phyloP scores from a whole-genome alignment of 306 rosid species.

The Prunus armeniaca region DNA sequence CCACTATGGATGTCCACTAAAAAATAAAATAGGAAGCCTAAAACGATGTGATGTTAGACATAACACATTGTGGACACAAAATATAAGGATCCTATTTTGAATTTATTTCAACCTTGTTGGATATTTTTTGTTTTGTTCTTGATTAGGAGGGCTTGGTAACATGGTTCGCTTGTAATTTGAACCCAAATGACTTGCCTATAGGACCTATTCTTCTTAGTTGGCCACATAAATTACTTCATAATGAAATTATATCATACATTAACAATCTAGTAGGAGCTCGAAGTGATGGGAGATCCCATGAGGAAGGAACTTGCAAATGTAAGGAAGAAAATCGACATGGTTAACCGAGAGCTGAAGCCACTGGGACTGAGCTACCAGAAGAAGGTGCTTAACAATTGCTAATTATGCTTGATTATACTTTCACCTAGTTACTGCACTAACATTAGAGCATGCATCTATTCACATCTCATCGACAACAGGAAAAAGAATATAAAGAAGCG shows the following conservation, averaged over 20 bases:
- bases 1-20: too few species aligned
- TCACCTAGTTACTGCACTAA: neutral
- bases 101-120: too few species aligned
- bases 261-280: constrained; percentile 62
- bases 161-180: too few species aligned
- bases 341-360: constrained; percentile 70
- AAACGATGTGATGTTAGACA: too few species aligned
- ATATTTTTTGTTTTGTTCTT: too few species aligned
- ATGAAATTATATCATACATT: neutral
- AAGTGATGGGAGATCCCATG: constrained; percentile 79
- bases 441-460: neutral
- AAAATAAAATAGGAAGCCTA: too few species aligned
- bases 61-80: too few species aligned
- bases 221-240: neutral
- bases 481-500: constrained; percentile 78
- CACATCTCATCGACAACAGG: constrained; percentile 38
- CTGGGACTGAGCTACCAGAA: constrained; percentile 72
- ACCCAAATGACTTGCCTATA: too few species aligned
- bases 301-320: constrained; percentile 76
- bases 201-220: too few species aligned
- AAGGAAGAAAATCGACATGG: constrained; percentile 70
- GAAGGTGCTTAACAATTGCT: constrained; percentile 43
- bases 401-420: neutral
- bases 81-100: too few species aligned
- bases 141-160: too few species aligned